Base-by-base conservation (phyloP, 31 red algal genomes). In the Endocladia muricata region DNA sequence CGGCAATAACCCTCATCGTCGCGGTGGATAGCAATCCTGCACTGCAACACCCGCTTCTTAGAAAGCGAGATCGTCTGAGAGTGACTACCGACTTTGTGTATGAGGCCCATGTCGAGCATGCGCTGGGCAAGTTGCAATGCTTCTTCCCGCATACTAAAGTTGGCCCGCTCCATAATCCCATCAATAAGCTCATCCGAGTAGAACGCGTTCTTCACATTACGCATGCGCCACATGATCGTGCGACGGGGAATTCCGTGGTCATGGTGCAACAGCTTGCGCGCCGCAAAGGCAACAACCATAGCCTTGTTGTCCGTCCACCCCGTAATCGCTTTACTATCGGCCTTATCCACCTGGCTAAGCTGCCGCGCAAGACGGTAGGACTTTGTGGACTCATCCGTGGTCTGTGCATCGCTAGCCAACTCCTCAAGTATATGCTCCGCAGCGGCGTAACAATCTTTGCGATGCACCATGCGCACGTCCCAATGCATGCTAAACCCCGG, bases 131-230 rank as follows among this genome's bases (percentile, higher is more conserved):
- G 43, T 9, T 43, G 51, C 28, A 81, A 60, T n/a, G 76, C 90
- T 6, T 82, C 68, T n/a, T 40, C 52, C 30, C 90, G 49, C n/a
- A 26, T 37, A 33, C 33, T 25, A 44, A 86, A 78, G 40, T 77
- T 82, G 0, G 83, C 60, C 1, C 71, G 74, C 49, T 93, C 90
- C 71, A 93, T 86, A 61, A 93, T 85, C 3, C 68, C 78, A 23
- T 82, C 90, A 43, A 93, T 77, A 15, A 82, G 63, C 31, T 93
- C 90, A 29, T 38, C 44, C 2, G 41, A 74, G 44, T 77, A 75
- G 52, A 93, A 93, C 9, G 82, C 76, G 44, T 48, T 61, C 13
- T 66, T 41, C 47, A 91, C 36, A 34, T 55, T 35, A 44, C 87
- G 87, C 68, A 89, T 73, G 36, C 58, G 76, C 66, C 74, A 81